Conservation (phyloP, 371 early-diverging fungal genomes). For the Rhizopus stolonifer region DNA sequence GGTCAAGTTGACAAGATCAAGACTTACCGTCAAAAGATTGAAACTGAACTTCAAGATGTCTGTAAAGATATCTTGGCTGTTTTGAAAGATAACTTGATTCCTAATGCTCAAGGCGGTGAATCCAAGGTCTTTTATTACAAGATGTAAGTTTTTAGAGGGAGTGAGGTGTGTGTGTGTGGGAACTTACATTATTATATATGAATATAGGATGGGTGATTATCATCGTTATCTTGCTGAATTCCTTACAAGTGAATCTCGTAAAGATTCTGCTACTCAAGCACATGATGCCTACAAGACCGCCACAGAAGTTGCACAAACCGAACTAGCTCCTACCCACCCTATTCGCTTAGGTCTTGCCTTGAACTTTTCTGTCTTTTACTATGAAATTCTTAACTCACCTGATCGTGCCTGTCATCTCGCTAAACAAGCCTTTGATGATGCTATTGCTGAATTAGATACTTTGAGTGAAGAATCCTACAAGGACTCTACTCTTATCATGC, state of each 20-base stretch:
- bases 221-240: constrained; percentile 99
- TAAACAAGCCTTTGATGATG: constrained; percentile 99
- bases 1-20: constrained; percentile 86
- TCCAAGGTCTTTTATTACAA: constrained; percentile 99
- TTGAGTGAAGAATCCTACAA: constrained; percentile 99
- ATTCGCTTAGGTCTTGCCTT: constrained; percentile 98
- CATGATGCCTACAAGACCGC: constrained; percentile 97
- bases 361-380: constrained; percentile 99
- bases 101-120: constrained; percentile 84
- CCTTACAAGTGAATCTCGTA: constrained; percentile 81
- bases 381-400: constrained; percentile 98
- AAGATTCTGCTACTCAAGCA: constrained; percentile 84
- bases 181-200: too few relatives aligned
- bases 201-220: constrained; percentile 97
- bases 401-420: constrained; percentile 98
- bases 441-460: constrained; percentile 97
- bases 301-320: constrained; percentile 90
- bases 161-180: too few relatives aligned
- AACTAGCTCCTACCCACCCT: constrained; percentile 97
- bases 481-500: constrained; percentile 99
- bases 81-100: constrained; percentile 86
- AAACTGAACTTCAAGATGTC: constrained; percentile 90
- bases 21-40: constrained; percentile 90
- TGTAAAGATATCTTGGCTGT: constrained; percentile 95
- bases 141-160: constrained; percentile 75